Percentiles rank a stretch among this genome's conserved stretches.
Conservation (phyloP, 2,329 filamentous ascomycete species). For the Macrophomina tecta region DNA sequence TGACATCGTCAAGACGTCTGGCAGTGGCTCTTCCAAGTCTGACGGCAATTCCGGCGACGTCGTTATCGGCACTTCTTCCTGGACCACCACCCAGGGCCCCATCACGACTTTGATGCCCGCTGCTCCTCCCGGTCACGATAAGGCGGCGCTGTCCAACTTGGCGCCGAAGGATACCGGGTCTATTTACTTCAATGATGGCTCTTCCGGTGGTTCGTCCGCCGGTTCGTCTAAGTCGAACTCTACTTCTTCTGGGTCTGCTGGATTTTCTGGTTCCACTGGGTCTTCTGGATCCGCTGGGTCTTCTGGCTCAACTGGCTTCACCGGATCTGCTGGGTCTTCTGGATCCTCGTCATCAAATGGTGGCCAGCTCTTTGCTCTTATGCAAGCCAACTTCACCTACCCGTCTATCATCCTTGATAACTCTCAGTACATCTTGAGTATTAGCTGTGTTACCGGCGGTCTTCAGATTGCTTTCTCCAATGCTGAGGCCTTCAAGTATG, state of each 20-base stretch:
- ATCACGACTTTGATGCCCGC: conserved; percentile 5
- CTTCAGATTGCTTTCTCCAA: not conserved
- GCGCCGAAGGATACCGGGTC: conserved; percentile 4
- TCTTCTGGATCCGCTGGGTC: not conserved
- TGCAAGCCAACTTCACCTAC: conserved; percentile 16
- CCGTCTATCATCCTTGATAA: conserved; percentile 11
- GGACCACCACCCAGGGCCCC: conserved; percentile 1
- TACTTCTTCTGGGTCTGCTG: not conserved
- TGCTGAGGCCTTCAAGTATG: conserved; percentile 1
- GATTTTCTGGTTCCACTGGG: not conserved
- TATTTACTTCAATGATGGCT: conserved; percentile 1
- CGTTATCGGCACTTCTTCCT: conserved; percentile 3
- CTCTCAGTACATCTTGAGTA: conserved; percentile 6
- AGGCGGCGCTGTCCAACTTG: conserved; percentile 2
- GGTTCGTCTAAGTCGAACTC: not conserved
- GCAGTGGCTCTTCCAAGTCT: not conserved
- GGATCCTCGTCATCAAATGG: not conserved
- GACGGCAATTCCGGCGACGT: not conserved
- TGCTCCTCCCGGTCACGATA: not conserved
- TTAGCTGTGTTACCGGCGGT: not conserved
- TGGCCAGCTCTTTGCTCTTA: conserved; percentile 6
- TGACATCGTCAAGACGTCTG: not conserved
- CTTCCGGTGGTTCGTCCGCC: not conserved
- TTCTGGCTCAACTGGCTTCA: not conserved
- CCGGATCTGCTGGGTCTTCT: not conserved